Evolutionary conservation across 345 rosid species (phyloP), one percentile per base, ranked within the genome.

Genomic region (Diplotaxis tenuifolia): DNA sequence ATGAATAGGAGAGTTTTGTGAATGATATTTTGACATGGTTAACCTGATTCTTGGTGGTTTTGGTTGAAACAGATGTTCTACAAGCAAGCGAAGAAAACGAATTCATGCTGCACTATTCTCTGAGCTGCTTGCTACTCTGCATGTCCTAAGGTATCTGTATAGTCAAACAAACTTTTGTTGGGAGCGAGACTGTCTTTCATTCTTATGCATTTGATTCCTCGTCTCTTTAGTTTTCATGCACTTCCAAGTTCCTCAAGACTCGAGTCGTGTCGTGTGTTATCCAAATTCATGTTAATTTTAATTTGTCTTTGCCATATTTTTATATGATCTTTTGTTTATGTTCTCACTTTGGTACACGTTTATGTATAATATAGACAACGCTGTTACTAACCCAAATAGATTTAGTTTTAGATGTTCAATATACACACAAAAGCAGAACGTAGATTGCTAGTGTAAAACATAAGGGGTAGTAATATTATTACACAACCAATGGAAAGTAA

Each of bases 51-150:
- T 28, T 38, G 10, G 10, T 78, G 49, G 49, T 53, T 36, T 57
- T 70, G 40, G 63, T 71, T 78, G 79, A 59, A 80, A 83, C 98
- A 95, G 99, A 92, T 95, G 98, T 95, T 95, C 81, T 95, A 95
- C 93, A 92, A 95, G 88, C 99, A 92, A 78, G 99, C 99, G 4
- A 95, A 92, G 88, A 95, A 95, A 82, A 90, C 99, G 42, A 95
- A 95, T 75, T 87, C 86, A 52, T 95, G 99, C 83, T 92, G 99
- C 79, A 86, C 89, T 60, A 78, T 92, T 62, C 94, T 95, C 81
- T 95, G 83, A 88, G 78, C 72, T 71, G 47, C 73, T 15, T 71
- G 47, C 73, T 15, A 40, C 57, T 58, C 62, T 18, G 73, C 47
- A 59, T 55, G 66, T 69, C 27, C 34, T 60, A 66, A 57, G 60